phyloP scores from a whole-genome alignment of 2,329 filamentous ascomycete species.

The Aspergillus latus region DNA sequence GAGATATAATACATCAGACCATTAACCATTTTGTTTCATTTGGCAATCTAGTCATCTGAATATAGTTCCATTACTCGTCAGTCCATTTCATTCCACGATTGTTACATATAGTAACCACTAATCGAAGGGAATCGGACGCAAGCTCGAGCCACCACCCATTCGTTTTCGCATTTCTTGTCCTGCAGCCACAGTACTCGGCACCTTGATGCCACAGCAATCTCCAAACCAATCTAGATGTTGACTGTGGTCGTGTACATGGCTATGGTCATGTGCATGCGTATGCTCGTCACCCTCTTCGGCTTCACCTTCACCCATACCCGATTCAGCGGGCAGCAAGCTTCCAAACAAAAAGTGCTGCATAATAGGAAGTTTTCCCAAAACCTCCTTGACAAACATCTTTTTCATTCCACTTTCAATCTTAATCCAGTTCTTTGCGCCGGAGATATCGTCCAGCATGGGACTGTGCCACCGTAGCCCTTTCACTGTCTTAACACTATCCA shows the following conservation, averaged over 20 bases:
- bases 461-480: slow-evolving; percentile 94
- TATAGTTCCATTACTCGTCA: too few species aligned
- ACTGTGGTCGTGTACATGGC: slow-evolving; percentile 68
- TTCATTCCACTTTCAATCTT: slow-evolving; percentile 96
- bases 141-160: slow-evolving; percentile 60
- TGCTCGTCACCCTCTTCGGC: slow-evolving; percentile 47
- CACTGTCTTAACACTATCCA: slow-evolving; percentile 95
- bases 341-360: slow-evolving; percentile 99
- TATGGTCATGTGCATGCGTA: slow-evolving; percentile 57
- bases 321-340: slow-evolving; percentile 72
- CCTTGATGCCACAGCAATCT: slow-evolving; percentile 97
- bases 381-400: slow-evolving; percentile 93
- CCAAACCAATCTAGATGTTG: slow-evolving; percentile 68
- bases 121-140: slow-evolving; percentile 56
- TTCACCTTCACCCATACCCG: slow-evolving; percentile 66
- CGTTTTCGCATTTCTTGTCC: slow-evolving; percentile 83
- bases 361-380: slow-evolving; percentile 87
- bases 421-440: slow-evolving; percentile 79
- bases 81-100: too few species aligned
- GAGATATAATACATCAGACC: too few species aligned
- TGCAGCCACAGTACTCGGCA: slow-evolving; percentile 89
- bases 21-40: too few species aligned
- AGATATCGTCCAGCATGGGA: slow-evolving; percentile 98
- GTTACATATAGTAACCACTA: slow-evolving; percentile 22
- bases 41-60: too few species aligned